These are phyloP conservation scores for Calocera viscosa DNA, from an alignment of 768 basidiomycete species.

Conservation along the genomic window DNA sequence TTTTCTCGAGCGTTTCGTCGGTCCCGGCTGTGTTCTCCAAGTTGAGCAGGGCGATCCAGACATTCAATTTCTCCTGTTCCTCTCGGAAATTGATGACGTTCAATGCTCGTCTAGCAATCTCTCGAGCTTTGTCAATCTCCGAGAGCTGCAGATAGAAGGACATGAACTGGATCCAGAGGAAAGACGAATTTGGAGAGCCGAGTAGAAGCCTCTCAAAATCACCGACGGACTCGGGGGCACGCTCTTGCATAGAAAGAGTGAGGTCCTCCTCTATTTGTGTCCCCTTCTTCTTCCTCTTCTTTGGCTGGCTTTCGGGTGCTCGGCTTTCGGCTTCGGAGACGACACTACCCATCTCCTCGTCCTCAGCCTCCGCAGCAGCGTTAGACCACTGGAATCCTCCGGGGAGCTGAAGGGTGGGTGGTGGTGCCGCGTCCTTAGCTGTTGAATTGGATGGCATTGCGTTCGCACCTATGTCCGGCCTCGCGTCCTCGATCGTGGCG, in stretches of 20 bases:
- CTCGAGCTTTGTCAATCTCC: conserved; percentile 87
- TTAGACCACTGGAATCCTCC: conserved; percentile 59
- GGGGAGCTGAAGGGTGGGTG: conserved; percentile 21
- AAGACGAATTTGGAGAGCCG: conserved; percentile 92
- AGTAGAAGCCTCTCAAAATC: conserved; percentile 91
- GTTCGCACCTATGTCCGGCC: conserved; percentile 56
- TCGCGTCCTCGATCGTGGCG: conserved; percentile 53
- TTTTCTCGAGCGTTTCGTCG: conserved; percentile 59
- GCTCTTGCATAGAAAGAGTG: conserved; percentile 78
- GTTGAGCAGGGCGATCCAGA: conserved; percentile 95
- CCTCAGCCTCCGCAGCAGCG: conserved; percentile 30
- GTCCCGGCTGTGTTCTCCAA: conserved; percentile 88
- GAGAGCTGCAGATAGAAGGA: conserved; percentile 96
- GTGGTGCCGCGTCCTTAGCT: not conserved
- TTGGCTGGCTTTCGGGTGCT: conserved; percentile 36
- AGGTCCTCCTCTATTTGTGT: conserved; percentile 59
- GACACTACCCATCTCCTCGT: conserved; percentile 38
- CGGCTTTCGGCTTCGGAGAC: conserved; percentile 21
- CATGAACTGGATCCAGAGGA: conserved; percentile 99
- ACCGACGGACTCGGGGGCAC: conserved; percentile 75
- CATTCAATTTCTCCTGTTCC: conserved; percentile 88
- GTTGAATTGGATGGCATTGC: too few relatives aligned
- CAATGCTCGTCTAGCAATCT: conserved; percentile 72
- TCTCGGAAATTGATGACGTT: conserved; percentile 87
- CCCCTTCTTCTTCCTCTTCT: conserved; percentile 43